Conservation (phyloP, 495 filamentous ascomycete genomes). For the Usnea hakonensis region DNA sequence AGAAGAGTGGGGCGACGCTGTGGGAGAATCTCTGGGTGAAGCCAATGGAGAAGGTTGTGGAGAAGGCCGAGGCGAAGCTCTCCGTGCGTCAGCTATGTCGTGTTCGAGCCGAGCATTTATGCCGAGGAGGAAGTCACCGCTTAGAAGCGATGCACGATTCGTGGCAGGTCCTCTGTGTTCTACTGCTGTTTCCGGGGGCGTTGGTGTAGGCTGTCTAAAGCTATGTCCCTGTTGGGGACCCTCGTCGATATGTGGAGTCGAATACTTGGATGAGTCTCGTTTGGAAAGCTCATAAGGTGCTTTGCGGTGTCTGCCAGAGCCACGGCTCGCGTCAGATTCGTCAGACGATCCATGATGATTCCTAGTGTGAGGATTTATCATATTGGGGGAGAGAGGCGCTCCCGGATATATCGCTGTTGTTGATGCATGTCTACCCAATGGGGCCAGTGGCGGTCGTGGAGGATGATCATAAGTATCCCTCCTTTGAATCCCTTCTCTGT, state of each 20-base stretch:
- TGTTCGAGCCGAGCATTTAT: slow-evolving; percentile 6
- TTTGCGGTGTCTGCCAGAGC: neutral
- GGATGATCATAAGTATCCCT: neutral
- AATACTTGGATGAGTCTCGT: neutral
- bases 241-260: neutral
- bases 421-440: slow-evolving; percentile 16
- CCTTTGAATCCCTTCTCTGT: neutral
- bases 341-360: slow-evolving; percentile 11
- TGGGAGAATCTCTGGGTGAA: slow-evolving; percentile 19
- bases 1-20: slow-evolving; percentile 18
- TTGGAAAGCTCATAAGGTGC: neutral
- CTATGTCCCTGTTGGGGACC: slow-evolving; percentile 4
- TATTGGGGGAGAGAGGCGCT: neutral
- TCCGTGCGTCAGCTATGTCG: slow-evolving; percentile 6
- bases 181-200: neutral
- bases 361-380: neutral
- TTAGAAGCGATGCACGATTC: slow-evolving; percentile 12
- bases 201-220: neutral
- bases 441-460: slow-evolving; percentile 5
- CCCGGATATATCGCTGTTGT: slow-evolving; percentile 11
- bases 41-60: slow-evolving; percentile 5
- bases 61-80: slow-evolving; percentile 13
- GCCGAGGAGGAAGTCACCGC: slow-evolving; percentile 4
- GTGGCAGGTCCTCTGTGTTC: neutral
- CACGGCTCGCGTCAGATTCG: slow-evolving; percentile 6